These are phyloP conservation scores for Hepatocystis sp. DNA, from an alignment of 169 alveolate species.

Conservation along the genomic window DNA sequence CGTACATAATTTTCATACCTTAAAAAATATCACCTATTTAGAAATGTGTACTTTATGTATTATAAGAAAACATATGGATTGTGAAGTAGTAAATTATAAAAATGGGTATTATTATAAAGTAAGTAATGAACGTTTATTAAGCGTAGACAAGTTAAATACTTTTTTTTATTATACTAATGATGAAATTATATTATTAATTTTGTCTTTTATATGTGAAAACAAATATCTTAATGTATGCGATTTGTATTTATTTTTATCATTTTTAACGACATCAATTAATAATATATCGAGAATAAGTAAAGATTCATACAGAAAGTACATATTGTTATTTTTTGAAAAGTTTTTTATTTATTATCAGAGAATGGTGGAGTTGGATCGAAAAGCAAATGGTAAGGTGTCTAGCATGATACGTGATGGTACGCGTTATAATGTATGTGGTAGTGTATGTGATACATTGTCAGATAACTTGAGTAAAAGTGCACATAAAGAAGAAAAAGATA, in stretches of 20 bases:
- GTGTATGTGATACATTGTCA: too few species aligned
- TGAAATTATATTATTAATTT: conserved; percentile 49
- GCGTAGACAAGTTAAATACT: conserved; percentile 30
- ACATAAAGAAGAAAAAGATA: too few species aligned
- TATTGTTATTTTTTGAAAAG: conserved; percentile 47
- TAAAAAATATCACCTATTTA: conserved; percentile 48
- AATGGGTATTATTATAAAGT: conserved; percentile 37
- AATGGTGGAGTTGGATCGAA: conserved; percentile 27
- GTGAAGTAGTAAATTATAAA: conserved; percentile 42
- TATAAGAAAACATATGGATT: conserved; percentile 29
- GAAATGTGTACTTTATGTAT: conserved; percentile 67
- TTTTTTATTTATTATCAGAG: conserved; percentile 71
- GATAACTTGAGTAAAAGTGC: too few species aligned
- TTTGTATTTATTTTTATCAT: conserved; percentile 37
- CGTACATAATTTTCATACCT: conserved; percentile 49
- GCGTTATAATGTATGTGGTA: too few species aligned
- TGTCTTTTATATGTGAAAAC: conserved; percentile 69
- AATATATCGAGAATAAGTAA: conserved; percentile 48
- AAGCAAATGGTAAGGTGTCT: too few species aligned
- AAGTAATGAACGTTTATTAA: conserved; percentile 30
- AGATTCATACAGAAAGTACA: conserved; percentile 70
- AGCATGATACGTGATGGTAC: too few species aligned
- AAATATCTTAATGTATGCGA: conserved; percentile 72
- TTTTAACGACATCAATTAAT: conserved; percentile 57
- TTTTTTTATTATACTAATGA: conserved; percentile 56